phyloP scores from a whole-genome alignment of 306 rosid species.

The Hippophae tibetana region DNA sequence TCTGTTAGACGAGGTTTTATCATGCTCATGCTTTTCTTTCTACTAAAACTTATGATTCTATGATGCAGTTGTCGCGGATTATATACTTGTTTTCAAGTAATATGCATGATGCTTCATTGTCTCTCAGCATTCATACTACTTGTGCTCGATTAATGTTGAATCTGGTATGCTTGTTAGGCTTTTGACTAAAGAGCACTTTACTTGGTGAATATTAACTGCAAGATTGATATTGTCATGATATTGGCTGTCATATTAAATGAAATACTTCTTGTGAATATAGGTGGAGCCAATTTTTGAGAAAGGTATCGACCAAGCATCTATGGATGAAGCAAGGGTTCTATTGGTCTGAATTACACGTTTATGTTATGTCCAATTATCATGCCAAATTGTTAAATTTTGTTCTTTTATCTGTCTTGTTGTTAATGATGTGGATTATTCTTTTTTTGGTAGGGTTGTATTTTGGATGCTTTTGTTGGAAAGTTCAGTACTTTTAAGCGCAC shows the following conservation, averaged over 20 bases:
- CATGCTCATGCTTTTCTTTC: too few species aligned
- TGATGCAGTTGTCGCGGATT: conserved; percentile 86
- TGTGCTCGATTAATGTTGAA: conserved; percentile 98
- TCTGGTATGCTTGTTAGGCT: conserved; percentile 52
- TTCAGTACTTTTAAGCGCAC: conserved; percentile 91
- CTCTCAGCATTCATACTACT: conserved; percentile 95
- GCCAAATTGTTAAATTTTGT: conserved; percentile 5
- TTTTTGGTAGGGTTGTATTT: conserved; percentile 74
- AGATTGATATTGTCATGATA: conserved; percentile 15
- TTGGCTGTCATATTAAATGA: conserved; percentile 14
- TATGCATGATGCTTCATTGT: conserved; percentile 96
- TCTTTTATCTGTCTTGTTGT: conserved; percentile 14
- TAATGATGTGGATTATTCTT: conserved; percentile 4
- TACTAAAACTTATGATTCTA: conserved; percentile 1
- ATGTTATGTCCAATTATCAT: conserved; percentile 16
- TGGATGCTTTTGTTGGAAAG: conserved; percentile 97
- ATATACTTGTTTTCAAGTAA: conserved; percentile 95
- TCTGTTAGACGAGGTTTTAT: conserved; percentile 13
- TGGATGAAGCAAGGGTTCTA: conserved; percentile 91
- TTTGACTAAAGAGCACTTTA: conserved; percentile 10
- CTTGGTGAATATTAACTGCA: background rate
- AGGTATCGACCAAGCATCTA: conserved; percentile 88
- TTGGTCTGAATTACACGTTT: conserved; percentile 49
- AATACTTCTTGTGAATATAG: conserved; percentile 38
- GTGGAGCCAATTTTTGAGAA: conserved; percentile 99